A percentile compares a stretch with the other conserved stretches of the same genome.
Conservation (phyloP, 139 green algal genomes). For the Chloropicon primus region DNA sequence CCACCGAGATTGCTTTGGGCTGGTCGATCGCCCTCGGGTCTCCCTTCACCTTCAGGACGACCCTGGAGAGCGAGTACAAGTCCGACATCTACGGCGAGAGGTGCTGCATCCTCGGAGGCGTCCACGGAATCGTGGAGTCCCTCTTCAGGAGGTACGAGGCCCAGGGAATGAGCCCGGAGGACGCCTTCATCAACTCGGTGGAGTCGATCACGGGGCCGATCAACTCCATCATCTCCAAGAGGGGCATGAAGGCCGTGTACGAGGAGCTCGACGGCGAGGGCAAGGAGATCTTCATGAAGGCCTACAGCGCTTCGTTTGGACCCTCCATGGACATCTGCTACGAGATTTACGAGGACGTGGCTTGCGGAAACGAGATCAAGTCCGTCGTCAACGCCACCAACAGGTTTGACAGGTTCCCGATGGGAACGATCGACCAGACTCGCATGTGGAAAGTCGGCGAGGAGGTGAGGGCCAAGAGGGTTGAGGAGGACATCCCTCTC, state of each 20-base stretch:
- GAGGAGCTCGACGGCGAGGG: conserved; percentile 56
- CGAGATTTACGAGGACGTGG: conserved; percentile 98
- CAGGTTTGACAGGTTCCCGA: conserved; percentile 90
- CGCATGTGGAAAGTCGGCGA: conserved; percentile 90
- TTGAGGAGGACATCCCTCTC: conserved; percentile 78
- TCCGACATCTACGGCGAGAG: conserved; percentile 97
- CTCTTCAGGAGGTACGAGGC: conserved; percentile 84
- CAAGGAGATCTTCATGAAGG: conserved; percentile 78
- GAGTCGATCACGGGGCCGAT: conserved; percentile 97
- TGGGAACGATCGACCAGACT: conserved; percentile 97
- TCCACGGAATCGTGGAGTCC: conserved; percentile 96
- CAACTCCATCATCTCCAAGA: conserved; percentile 77
- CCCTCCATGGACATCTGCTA: conserved; percentile 94
- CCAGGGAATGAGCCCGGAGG: conserved; percentile 58
- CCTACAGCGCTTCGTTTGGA: conserved; percentile 74
- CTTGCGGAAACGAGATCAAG: conserved; percentile 95
- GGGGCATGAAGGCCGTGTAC: conserved; percentile 96
- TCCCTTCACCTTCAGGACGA: conserved; percentile 95
- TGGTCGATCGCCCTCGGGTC: conserved; percentile 92
- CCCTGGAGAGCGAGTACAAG: conserved; percentile 97
- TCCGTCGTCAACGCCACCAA: conserved; percentile 81
- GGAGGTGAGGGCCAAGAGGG: conserved; percentile 34
- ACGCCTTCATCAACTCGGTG: conserved; percentile 89
- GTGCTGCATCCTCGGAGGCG: conserved; percentile 89
- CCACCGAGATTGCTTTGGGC: conserved; percentile 88